Percentiles rank a stretch among this genome's conserved stretches.
Conservation (phyloP, 2,329 filamentous ascomycete genomes). For the Gnomoniopsis smithogilvyi region DNA sequence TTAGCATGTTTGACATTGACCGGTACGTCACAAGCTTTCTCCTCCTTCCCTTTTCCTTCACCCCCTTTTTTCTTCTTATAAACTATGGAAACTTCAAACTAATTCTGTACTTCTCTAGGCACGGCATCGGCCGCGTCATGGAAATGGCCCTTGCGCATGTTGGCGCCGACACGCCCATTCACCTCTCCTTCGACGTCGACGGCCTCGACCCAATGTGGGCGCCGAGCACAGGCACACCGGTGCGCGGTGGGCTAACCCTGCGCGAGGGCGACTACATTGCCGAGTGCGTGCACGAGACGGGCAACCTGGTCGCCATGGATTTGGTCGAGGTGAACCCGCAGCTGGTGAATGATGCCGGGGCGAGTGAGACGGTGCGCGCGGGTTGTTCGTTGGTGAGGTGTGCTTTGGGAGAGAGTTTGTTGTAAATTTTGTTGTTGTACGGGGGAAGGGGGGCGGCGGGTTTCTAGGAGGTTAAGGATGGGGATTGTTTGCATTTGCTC, state of each 20-base stretch:
- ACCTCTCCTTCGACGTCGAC: slow-evolving; percentile 96
- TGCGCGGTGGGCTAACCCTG: slow-evolving; percentile 87
- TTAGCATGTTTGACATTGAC: slow-evolving; percentile 98
- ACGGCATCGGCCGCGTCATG: slow-evolving; percentile 93
- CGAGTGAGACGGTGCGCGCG: slow-evolving; percentile 81
- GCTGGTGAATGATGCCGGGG: slow-evolving; percentile 57
- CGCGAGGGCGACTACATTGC: slow-evolving; percentile 97
- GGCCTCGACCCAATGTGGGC: slow-evolving; percentile 95
- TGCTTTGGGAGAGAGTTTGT: slow-evolving; percentile 84
- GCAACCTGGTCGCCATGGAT: slow-evolving; percentile 75
- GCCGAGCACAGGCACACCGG: slow-evolving; percentile 91
- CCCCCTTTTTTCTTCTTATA: background rate
- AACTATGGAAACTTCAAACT: too few relatives aligned
- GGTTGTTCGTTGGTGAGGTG: slow-evolving; percentile 90
- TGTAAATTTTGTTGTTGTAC: slow-evolving; percentile 55
- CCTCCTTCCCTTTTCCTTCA: background rate
- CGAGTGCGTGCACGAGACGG: slow-evolving; percentile 78
- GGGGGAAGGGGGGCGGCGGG: too few relatives aligned
- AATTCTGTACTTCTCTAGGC: too few relatives aligned
- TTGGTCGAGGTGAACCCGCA: slow-evolving; percentile 79
- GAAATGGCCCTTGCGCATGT: slow-evolving; percentile 99
- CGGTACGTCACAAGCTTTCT: slow-evolving; percentile 55
- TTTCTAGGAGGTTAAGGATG: too few relatives aligned
- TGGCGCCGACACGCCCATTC: slow-evolving; percentile 90
- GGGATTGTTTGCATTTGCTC: too few relatives aligned